Conservation (phyloP, 208 protist species). For the Jaenimonas drosophilae region DNA sequence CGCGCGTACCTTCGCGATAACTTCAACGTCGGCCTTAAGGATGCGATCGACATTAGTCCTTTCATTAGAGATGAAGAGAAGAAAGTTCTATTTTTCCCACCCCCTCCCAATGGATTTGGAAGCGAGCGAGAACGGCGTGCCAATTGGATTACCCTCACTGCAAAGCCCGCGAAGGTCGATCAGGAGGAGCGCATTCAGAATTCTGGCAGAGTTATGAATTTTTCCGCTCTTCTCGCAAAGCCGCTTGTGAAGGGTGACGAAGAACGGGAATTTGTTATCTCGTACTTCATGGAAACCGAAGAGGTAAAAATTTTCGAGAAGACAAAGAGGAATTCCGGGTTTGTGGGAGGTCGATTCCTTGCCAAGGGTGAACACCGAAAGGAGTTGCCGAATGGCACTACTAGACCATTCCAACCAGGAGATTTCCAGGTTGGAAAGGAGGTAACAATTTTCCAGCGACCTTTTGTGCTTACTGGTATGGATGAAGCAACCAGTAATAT, state of each 20-base stretch:
- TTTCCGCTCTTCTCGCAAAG: conserved; percentile 46
- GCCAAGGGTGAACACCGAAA: conserved; percentile 64
- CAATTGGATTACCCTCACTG: conserved; percentile 70
- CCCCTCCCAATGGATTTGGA: conserved; percentile 87
- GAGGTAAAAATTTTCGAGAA: conserved; percentile 84
- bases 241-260: conserved; percentile 62
- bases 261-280: conserved; percentile 77
- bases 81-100: conserved; percentile 59
- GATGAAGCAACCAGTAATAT: conserved; percentile 60
- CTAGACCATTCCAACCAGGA: conserved; percentile 33
- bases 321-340: conserved; percentile 73
- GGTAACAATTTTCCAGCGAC: conserved; percentile 55
- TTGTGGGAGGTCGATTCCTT: conserved; percentile 86
- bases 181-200: conserved; percentile 53
- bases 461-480: conserved; percentile 68
- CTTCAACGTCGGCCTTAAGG: conserved; percentile 31
- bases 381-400: conserved; percentile 48
- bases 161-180: conserved; percentile 56
- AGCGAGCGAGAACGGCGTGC: conserved; percentile 74
- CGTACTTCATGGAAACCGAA: conserved; percentile 83
- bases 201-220: conserved; percentile 85
- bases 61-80: conserved; percentile 43
- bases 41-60: conserved; percentile 43
- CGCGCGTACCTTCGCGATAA: conserved; percentile 60
- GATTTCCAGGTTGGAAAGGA: conserved; percentile 75